Percentiles rank a stretch among this genome's conserved stretches.
These are phyloP conservation scores for Hypoxylon rickii DNA, from an alignment of 495 filamentous ascomycete genomes.

Conservation along the genomic window DNA sequence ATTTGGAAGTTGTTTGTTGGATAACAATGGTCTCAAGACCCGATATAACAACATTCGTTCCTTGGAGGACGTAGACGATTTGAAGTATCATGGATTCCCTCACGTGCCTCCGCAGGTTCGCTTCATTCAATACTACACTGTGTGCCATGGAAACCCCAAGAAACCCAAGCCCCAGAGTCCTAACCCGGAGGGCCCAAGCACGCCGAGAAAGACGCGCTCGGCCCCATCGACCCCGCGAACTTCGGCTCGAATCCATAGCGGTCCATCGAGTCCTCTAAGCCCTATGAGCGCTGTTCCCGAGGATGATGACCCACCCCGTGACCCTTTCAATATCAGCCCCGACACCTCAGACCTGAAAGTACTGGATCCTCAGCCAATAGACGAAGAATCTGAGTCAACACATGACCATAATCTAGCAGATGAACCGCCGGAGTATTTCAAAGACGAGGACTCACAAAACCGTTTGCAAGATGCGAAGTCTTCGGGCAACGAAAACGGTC, in stretches of 20 bases:
- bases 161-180: conserved; percentile 35
- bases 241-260: conserved; percentile 50
- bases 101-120: conserved; percentile 56
- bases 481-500: not conserved
- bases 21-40: conserved; percentile 68
- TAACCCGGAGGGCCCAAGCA: conserved; percentile 16
- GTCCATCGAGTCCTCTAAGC: conserved; percentile 13
- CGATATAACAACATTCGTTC: conserved; percentile 69
- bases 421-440: not conserved
- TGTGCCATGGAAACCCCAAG: conserved; percentile 72
- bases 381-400: conserved; percentile 18
- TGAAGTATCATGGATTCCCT: conserved; percentile 24
- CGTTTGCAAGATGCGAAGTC: not conserved
- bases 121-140: conserved; percentile 91
- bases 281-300: conserved; percentile 2
- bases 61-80: conserved; percentile 68
- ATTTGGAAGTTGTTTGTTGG: conserved; percentile 79
- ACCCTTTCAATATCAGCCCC: conserved; percentile 7
- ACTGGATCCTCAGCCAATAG: conserved; percentile 33
- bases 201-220: conserved; percentile 5
- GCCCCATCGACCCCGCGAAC: conserved; percentile 42
- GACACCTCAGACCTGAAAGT: conserved; percentile 23
- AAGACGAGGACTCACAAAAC: not conserved
- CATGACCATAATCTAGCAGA: not conserved
- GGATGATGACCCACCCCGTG: conserved; percentile 1